phyloP scores from a whole-genome alignment of 2,329 filamentous ascomycete genomes.

The Verticillium albo-atrum region DNA sequence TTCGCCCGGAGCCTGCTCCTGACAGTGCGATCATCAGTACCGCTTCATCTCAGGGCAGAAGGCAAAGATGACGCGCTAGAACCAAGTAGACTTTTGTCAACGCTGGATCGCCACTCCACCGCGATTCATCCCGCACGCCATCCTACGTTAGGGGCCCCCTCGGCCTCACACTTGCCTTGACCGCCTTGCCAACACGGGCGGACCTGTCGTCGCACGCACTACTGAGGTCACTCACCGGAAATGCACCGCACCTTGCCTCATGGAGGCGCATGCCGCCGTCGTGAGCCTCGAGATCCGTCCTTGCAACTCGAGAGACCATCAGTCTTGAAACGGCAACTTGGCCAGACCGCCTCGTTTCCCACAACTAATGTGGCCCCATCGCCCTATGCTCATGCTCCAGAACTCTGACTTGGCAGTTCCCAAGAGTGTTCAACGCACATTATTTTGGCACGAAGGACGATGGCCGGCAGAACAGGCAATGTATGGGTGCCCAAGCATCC shows the following conservation, averaged over 20 bases:
- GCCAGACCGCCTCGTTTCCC: background rate
- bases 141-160: background rate
- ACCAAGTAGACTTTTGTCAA: background rate
- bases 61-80: background rate
- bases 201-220: background rate
- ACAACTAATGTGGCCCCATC: background rate
- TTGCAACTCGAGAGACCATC: background rate
- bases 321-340: background rate
- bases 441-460: background rate
- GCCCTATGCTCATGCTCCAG: too few relatives aligned
- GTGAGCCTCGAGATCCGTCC: background rate
- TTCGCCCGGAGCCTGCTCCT: background rate
- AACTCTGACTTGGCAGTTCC: too few relatives aligned
- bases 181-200: background rate
- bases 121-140: background rate
- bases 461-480: background rate
- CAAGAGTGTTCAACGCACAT: background rate
- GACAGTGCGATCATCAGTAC: background rate
- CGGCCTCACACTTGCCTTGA: background rate
- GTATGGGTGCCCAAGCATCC: background rate
- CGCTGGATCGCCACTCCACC: background rate
- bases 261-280: background rate
- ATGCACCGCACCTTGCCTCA: too few relatives aligned
- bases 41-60: background rate
- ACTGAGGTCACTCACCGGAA: too few relatives aligned